Evolutionary conservation across 495 filamentous ascomycete genomes (phyloP).

Genomic region (Lophiotrema nucula): DNA sequence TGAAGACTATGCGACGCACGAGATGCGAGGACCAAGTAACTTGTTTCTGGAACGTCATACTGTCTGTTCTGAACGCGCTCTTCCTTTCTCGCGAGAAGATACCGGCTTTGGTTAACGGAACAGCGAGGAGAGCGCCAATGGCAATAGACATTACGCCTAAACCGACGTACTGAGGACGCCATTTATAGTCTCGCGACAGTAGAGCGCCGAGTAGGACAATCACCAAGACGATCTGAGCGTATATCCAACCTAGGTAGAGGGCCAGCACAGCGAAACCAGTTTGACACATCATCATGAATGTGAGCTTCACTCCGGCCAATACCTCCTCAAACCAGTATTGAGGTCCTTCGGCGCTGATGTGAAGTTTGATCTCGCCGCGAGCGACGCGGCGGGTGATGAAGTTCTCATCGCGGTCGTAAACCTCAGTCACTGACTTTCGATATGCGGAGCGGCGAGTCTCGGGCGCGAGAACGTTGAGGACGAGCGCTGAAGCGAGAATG

Average conservation of each 20-base stretch:
- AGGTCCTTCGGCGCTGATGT: slow-evolving; percentile 64
- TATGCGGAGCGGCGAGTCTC: slow-evolving; percentile 64
- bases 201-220: slow-evolving; percentile 68
- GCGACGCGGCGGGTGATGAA: slow-evolving; percentile 58
- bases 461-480: slow-evolving; percentile 65
- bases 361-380: slow-evolving; percentile 72
- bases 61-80: slow-evolving; percentile 54
- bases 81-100: slow-evolving; percentile 62
- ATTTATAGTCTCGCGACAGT: slow-evolving; percentile 61
- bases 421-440: slow-evolving; percentile 63
- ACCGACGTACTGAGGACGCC: slow-evolving; percentile 61
- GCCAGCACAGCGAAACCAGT: slow-evolving; percentile 70
- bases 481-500: slow-evolving; percentile 57
- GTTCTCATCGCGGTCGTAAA: slow-evolving; percentile 51
- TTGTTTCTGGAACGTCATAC: slow-evolving; percentile 58
- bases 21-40: slow-evolving; percentile 67
- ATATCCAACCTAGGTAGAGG: slow-evolving; percentile 72
- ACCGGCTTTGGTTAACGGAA: slow-evolving; percentile 69
- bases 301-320: slow-evolving; percentile 65
- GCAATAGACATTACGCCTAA: slow-evolving; percentile 60
- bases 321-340: slow-evolving; percentile 74
- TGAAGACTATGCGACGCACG: slow-evolving; percentile 64
- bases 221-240: slow-evolving; percentile 67
- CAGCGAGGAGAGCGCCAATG: slow-evolving; percentile 63
- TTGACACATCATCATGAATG: slow-evolving; percentile 65